These are phyloP conservation scores for Suillus clintonianus DNA, from an alignment of 768 basidiomycete species.

Conservation along the genomic window DNA sequence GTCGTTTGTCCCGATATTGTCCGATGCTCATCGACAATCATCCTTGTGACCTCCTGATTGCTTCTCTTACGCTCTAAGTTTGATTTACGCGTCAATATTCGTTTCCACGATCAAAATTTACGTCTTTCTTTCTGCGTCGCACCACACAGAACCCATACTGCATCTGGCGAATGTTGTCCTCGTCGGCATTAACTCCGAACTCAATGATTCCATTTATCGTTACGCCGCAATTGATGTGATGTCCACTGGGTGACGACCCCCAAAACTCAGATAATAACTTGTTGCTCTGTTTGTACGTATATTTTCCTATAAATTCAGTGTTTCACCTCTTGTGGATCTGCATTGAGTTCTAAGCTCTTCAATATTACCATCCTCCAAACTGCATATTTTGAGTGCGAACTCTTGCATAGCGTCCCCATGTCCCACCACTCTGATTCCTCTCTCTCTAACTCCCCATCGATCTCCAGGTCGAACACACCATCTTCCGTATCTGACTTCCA, in stretches of 20 bases:
- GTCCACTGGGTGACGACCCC: not conserved
- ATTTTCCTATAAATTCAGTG: slow-evolving; percentile 24
- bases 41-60: not conserved
- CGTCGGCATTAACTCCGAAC: not conserved
- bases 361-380: not conserved
- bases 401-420: slow-evolving; percentile 15
- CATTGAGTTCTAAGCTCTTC: not conserved
- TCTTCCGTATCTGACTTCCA: slow-evolving; percentile 21
- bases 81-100: not conserved
- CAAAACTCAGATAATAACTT: too few species aligned
- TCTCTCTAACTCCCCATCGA: slow-evolving; percentile 17
- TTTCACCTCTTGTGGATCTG: slow-evolving; percentile 6
- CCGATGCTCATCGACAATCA: not conserved
- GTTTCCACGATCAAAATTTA: not conserved
- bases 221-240: not conserved
- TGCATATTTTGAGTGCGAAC: not conserved
- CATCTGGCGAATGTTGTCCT: slow-evolving; percentile 9
- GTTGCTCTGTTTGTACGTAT: slow-evolving; percentile 8
- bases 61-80: not conserved
- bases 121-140: not conserved
- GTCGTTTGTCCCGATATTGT: not conserved
- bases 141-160: not conserved
- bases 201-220: not conserved
- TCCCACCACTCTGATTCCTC: slow-evolving; percentile 10
- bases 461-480: slow-evolving; percentile 24